Evolutionary conservation across 805 yeast genomes (phyloP).

Genomic region (Schizosaccharomyces lindneri): DNA sequence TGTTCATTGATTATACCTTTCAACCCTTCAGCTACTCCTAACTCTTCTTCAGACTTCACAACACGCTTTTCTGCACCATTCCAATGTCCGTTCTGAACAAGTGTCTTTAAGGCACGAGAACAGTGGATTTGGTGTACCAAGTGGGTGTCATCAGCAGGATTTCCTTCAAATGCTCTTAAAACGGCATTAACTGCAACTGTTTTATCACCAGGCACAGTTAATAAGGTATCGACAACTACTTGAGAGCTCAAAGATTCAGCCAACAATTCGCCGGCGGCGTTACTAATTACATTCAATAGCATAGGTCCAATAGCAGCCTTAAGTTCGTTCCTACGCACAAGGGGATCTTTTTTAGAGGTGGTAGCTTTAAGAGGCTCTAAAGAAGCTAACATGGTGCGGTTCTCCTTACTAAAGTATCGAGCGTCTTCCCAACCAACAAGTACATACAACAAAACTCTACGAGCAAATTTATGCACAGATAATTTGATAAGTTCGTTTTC

Average conservation of each 20-base stretch:
- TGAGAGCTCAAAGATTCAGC: conserved; percentile 64
- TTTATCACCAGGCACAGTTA: conserved; percentile 24
- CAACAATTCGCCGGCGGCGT: conserved; percentile 27
- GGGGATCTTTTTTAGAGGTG: conserved; percentile 71
- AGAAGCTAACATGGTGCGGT: conserved; percentile 25
- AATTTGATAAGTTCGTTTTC: conserved; percentile 35
- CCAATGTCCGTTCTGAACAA: conserved; percentile 74
- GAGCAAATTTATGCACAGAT: conserved; percentile 45
- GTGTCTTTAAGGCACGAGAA: conserved; percentile 44
- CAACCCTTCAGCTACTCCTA: conserved; percentile 23
- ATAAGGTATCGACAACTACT: conserved; percentile 48
- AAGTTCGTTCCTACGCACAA: conserved; percentile 48
- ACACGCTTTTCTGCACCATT: conserved; percentile 34
- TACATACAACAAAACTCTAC: conserved; percentile 72
- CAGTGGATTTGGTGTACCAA: conserved; percentile 42
- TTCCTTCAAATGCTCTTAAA: conserved; percentile 30
- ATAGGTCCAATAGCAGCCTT: conserved; percentile 38
- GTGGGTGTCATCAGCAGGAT: conserved; percentile 40
- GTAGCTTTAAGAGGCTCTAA: conserved; percentile 34
- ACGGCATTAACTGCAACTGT: conserved; percentile 27
- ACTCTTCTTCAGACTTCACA: conserved; percentile 26
- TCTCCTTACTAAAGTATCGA: conserved; percentile 50
- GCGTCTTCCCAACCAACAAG: conserved; percentile 47
- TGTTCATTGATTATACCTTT: conserved; percentile 28
- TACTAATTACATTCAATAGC: conserved; percentile 30